Percentiles rank a stretch among this genome's conserved stretches.
Conservation (phyloP, 352 stramenopile genomes). For the Thraustotheca clavata region DNA sequence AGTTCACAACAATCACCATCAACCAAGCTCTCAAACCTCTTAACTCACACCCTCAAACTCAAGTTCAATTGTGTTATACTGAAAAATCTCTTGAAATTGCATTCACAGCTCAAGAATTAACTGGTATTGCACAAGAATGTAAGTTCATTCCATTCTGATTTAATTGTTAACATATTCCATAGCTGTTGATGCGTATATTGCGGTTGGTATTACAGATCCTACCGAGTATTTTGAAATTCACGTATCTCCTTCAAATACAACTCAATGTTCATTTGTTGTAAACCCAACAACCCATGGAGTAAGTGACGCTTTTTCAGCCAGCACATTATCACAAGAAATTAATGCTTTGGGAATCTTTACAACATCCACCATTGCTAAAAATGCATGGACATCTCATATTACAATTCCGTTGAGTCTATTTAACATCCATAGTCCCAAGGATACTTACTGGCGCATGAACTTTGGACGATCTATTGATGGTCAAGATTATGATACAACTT, state of each 20-base stretch:
- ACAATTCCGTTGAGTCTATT: slow-evolving; percentile 1
- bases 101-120: background rate
- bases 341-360: background rate
- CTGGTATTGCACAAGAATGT: background rate
- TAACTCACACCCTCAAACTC: background rate
- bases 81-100: slow-evolving; percentile 1
- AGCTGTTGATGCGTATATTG: slow-evolving; percentile 16
- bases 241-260: slow-evolving; percentile 18
- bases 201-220: slow-evolving; percentile 2
- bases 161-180: background rate
- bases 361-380: background rate
- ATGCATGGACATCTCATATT: slow-evolving; percentile 2
- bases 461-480: slow-evolving; percentile 13
- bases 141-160: background rate
- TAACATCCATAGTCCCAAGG: background rate
- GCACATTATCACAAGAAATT: background rate
- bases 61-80: slow-evolving; percentile 13
- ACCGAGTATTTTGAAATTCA: slow-evolving; percentile 21
- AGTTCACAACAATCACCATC: too few relatives aligned
- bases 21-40: too few relatives aligned
- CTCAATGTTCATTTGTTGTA: slow-evolving; percentile 18
- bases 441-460: slow-evolving; percentile 20
- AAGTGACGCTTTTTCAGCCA: slow-evolving; percentile 18
- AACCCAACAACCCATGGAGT: slow-evolving; percentile 15
- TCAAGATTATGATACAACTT: background rate